Percentiles rank a stretch among this genome's conserved stretches.
phyloP scores from a whole-genome alignment of 371 early-diverging fungal species.

The Rhizopus delemar region DNA sequence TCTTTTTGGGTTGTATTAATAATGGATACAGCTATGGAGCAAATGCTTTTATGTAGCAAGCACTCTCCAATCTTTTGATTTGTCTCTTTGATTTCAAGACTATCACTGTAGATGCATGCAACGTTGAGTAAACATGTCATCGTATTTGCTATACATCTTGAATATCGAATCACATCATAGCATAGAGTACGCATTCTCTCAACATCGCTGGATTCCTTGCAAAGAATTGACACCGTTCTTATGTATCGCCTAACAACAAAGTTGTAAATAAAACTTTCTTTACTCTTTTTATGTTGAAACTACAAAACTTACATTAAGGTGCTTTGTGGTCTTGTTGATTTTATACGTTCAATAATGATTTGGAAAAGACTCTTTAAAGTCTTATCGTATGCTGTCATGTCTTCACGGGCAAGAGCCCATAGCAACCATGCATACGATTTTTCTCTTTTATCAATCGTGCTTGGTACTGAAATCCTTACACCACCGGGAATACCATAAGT shows the following conservation, averaged over 20 bases:
- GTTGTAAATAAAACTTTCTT: not conserved
- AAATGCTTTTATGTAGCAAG: not conserved
- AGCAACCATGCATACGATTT: not conserved
- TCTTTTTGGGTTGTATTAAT: not conserved
- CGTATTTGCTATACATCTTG: not conserved
- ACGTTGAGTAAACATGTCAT: not conserved
- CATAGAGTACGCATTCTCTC: not conserved
- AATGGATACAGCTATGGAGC: not conserved
- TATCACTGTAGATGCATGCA: not conserved
- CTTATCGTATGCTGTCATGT: not conserved
- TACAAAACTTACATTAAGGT: not conserved
- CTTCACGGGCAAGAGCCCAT: not conserved
- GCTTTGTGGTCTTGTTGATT: not conserved
- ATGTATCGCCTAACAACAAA: not conserved
- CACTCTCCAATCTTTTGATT: not conserved
- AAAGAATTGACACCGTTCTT: not conserved
- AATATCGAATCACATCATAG: not conserved
- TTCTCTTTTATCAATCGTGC: constrained; percentile 2
- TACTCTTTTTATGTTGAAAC: not conserved
- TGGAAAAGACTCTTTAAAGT: not conserved
- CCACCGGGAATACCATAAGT: not conserved
- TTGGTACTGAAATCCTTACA: not conserved
- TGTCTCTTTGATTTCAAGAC: not conserved
- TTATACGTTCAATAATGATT: not conserved
- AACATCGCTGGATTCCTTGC: not conserved